A percentile compares a stretch with the other conserved stretches of the same genome.
These are phyloP conservation scores for Staphylotrichum longicolle DNA, from an alignment of 495 filamentous ascomycete species.

Conservation along the genomic window DNA sequence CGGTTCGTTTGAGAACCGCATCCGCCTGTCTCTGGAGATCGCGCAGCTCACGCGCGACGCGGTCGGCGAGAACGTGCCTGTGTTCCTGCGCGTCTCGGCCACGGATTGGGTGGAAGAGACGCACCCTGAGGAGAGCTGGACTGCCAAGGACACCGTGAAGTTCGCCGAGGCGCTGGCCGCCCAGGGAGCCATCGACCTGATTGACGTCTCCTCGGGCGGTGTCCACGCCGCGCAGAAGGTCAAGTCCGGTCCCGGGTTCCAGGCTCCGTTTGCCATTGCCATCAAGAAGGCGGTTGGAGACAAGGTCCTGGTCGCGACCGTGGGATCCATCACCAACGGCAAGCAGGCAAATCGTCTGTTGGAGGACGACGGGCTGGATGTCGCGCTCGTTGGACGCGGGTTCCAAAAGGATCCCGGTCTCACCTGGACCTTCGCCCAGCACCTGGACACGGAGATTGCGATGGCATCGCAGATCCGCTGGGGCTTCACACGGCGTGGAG, in stretches of 20 bases:
- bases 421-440: constrained; percentile 51
- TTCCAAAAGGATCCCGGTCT: constrained; percentile 70
- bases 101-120: constrained; percentile 61
- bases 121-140: constrained; percentile 46
- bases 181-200: constrained; percentile 56
- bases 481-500: constrained; percentile 15
- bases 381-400: constrained; percentile 57
- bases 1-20: constrained; percentile 63
- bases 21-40: constrained; percentile 56
- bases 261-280: constrained; percentile 52
- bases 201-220: constrained; percentile 65
- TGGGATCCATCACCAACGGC: constrained; percentile 60
- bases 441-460: constrained; percentile 15
- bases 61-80: constrained; percentile 55
- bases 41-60: constrained; percentile 43
- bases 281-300: constrained; percentile 63
- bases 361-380: constrained; percentile 50
- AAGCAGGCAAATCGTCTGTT: constrained; percentile 54
- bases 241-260: constrained; percentile 57
- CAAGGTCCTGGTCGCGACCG: constrained; percentile 53
- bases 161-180: constrained; percentile 48
- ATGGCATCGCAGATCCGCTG: constrained; percentile 14
- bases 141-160: constrained; percentile 31
- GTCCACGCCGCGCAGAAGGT: constrained; percentile 58
- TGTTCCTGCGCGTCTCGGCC: constrained; percentile 62